These are phyloP conservation scores for Austropuccinia psidii DNA, from an alignment of 1,284 basidiomycete genomes.

Conservation along the genomic window DNA sequence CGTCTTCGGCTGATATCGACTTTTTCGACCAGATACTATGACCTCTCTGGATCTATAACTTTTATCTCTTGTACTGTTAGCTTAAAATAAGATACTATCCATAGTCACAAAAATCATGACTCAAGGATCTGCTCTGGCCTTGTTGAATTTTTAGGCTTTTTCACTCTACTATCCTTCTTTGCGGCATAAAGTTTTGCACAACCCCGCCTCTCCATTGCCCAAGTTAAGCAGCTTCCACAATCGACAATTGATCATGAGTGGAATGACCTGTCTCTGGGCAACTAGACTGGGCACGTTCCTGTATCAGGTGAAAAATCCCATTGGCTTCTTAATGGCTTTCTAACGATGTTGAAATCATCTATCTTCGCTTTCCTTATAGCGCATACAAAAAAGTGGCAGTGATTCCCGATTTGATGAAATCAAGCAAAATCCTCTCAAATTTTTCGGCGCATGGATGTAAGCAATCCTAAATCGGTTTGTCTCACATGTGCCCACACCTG, in stretches of 20 bases:
- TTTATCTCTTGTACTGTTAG: slow-evolving; percentile 23
- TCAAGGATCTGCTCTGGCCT: too few species aligned
- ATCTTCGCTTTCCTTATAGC: slow-evolving; percentile 47
- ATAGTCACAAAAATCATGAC: too few species aligned
- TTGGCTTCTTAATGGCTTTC: not conserved
- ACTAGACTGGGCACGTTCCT: slow-evolving; percentile 60
- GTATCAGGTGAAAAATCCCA: slow-evolving; percentile 51
- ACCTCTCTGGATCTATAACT: slow-evolving; percentile 28
- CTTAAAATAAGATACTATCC: too few species aligned
- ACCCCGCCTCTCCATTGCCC: slow-evolving; percentile 1
- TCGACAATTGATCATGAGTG: slow-evolving; percentile 57
- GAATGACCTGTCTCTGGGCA: slow-evolving; percentile 58
- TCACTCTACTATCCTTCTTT: slow-evolving; percentile 33
- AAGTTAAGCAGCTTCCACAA: slow-evolving; percentile 52
- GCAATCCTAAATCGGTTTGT: not conserved
- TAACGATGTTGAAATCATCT: not conserved
- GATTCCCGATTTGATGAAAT: slow-evolving; percentile 66
- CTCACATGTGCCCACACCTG: not conserved
- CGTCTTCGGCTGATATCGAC: not conserved
- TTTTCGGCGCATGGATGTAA: slow-evolving; percentile 60
- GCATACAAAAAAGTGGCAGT: slow-evolving; percentile 53
- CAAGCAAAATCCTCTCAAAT: slow-evolving; percentile 58
- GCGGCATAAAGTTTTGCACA: not conserved
- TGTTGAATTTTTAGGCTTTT: not conserved
- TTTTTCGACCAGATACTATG: slow-evolving; percentile 12